These are phyloP conservation scores for Trichoderma brevicompactum DNA, from an alignment of 2,329 filamentous ascomycete species.

Conservation along the genomic window DNA sequence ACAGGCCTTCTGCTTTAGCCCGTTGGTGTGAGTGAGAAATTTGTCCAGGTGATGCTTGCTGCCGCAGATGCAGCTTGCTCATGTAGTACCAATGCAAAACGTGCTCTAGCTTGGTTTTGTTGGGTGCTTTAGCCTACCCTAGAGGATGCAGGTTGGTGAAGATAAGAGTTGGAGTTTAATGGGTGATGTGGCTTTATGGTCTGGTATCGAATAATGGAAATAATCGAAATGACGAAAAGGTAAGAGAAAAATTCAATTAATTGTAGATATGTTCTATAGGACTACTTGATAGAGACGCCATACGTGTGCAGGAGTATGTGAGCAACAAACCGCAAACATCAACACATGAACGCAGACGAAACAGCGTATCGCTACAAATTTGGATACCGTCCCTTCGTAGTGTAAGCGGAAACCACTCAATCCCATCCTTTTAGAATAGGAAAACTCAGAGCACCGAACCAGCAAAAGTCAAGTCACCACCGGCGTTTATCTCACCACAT, in stretches of 20 bases:
- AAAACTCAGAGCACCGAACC: background rate
- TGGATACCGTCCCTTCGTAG: too few species aligned
- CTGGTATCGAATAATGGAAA: background rate
- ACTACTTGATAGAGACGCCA: too few species aligned
- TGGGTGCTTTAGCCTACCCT: slow-evolving; percentile 6
- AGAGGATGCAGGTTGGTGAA: background rate
- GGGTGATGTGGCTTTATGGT: background rate
- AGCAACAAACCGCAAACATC: too few species aligned
- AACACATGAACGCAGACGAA: too few species aligned
- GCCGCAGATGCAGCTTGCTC: background rate
- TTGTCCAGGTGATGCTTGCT: slow-evolving; percentile 1
- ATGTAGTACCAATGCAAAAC: slow-evolving; percentile 2
- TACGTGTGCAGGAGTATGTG: too few species aligned
- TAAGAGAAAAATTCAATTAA: background rate
- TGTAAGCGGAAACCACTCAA: too few species aligned
- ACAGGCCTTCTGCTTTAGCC: background rate
- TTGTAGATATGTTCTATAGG: too few species aligned
- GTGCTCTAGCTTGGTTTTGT: slow-evolving; percentile 1
- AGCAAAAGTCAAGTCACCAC: background rate
- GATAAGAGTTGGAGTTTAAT: background rate
- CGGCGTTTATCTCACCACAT: background rate
- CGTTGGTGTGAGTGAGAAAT: background rate
- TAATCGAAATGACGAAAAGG: background rate
- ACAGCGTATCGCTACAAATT: too few species aligned
- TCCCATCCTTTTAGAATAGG: too few species aligned